Base-by-base conservation (phyloP, 2,329 filamentous ascomycete genomes). In the Trichoderma cornu-damae region DNA sequence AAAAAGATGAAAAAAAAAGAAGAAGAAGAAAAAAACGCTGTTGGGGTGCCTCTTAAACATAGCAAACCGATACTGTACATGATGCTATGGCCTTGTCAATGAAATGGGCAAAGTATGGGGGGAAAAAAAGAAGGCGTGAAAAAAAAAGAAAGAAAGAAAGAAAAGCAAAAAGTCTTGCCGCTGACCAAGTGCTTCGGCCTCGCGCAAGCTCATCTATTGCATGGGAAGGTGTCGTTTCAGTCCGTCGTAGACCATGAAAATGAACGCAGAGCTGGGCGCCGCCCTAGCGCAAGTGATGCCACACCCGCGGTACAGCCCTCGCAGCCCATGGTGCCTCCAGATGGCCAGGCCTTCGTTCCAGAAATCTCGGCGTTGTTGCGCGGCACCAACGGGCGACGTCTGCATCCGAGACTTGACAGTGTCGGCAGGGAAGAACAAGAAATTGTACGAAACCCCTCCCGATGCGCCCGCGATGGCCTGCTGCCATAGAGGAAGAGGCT, bases 371-470 rank as follows among this genome's bases (percentile, higher is more conserved):
- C 80, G 80, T 56, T 75, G 73, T 2, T 76, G 76, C 20, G 77
- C 73, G 7, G 78, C 76, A 30, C 80, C 81, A 42, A 90, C 77
- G 4, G 91, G 87, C 53, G 88, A 82, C 0, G 94, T 99, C 75
- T 99, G 94, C 86, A 99, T 96, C 47, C 93, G 85, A 16, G 89
- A 95, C 75, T 99, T 99, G 77, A 99, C 88, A 0, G 94, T 99
- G 70, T 99, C 94, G 49, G 94, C 94, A 0, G 94, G 94, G 70
- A 94, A 99, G 78, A 97, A 96, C 20, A 96, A 76, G 69, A 97
- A 97, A 71, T 99, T 99, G 75, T 99, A 99, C 34, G 85, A 86
- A 76, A 96, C 89, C 53, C 94, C 94, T 3, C 93, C 94, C 6
- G 86, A 84, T 2, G 93, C 93, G 40, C 93, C 93, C 1, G 92